phyloP scores from a whole-genome alignment of 2,329 filamentous ascomycete species.

The Fonsecaea pugnacius region DNA sequence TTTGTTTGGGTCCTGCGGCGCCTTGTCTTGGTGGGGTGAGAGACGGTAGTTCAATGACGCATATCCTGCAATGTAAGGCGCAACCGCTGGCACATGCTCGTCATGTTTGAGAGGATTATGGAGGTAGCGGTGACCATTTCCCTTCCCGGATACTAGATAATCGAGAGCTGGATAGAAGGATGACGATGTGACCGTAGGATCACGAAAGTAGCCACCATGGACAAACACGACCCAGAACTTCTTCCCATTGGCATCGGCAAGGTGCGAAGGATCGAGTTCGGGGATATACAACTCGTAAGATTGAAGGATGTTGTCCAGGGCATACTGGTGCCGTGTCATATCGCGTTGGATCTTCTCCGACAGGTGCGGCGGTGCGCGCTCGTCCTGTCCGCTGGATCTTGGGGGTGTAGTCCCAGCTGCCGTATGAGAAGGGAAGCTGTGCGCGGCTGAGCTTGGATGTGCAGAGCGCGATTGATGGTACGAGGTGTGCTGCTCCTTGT shows the following conservation, averaged over 20 bases:
- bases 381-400: slow-evolving; percentile 10
- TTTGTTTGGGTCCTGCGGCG: slow-evolving; percentile 44
- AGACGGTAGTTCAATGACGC: slow-evolving; percentile 55
- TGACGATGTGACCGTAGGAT: slow-evolving; percentile 47
- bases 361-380: slow-evolving; percentile 8
- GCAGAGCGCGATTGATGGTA: slow-evolving; percentile 15
- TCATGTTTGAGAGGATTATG: slow-evolving; percentile 13
- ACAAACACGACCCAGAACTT: slow-evolving; percentile 44
- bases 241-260: slow-evolving; percentile 8
- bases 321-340: slow-evolving; percentile 36
- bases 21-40: slow-evolving; percentile 45
- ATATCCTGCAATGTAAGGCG: slow-evolving; percentile 44
- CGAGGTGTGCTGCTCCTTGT: slow-evolving; percentile 17
- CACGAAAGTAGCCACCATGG: slow-evolving; percentile 57
- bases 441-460: slow-evolving; percentile 11
- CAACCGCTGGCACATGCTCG: slow-evolving; percentile 10
- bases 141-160: slow-evolving; percentile 37
- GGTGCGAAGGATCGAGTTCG: slow-evolving; percentile 14
- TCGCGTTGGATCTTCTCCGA: slow-evolving; percentile 23
- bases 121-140: slow-evolving; percentile 3
- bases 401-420: slow-evolving; percentile 6
- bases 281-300: slow-evolving; percentile 36
- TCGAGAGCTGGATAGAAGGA: slow-evolving; percentile 45
- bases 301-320: slow-evolving; percentile 36
- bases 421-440: slow-evolving; percentile 17